Percentiles rank a stretch among this genome's conserved stretches.
Conservation (phyloP, 495 filamentous ascomycete genomes). For the Talaromyces stipitatus region DNA sequence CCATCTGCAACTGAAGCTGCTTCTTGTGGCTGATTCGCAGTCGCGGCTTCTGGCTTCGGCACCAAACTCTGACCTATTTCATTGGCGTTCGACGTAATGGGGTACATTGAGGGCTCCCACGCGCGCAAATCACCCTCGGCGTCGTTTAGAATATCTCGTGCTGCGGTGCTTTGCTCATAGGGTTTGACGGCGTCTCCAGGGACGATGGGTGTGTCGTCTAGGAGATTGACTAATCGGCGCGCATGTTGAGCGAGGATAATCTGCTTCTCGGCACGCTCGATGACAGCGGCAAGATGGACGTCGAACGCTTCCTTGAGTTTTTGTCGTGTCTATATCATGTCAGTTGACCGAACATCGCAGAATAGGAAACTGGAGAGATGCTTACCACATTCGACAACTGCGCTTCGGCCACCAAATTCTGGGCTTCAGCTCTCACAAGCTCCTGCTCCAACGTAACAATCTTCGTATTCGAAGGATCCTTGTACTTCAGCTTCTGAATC, state of each 20-base stretch:
- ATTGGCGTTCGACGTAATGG: constrained; percentile 33
- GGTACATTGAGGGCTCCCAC: constrained; percentile 59
- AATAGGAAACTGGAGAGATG: constrained; percentile 6
- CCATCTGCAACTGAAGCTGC: neutral
- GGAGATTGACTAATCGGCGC: constrained; percentile 70
- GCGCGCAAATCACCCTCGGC: constrained; percentile 78
- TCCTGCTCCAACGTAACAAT: constrained; percentile 87
- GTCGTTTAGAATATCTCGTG: constrained; percentile 82
- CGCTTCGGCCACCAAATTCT: constrained; percentile 91
- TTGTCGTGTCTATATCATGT: constrained; percentile 59
- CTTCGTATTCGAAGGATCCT: constrained; percentile 72
- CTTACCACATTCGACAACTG: constrained; percentile 88
- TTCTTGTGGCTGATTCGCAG: neutral
- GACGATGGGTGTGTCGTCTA: constrained; percentile 88
- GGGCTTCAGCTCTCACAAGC: constrained; percentile 88
- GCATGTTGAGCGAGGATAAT: constrained; percentile 86
- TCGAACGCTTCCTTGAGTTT: constrained; percentile 94
- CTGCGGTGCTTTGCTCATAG: constrained; percentile 56
- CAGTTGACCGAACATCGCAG: neutral
- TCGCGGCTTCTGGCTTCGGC: constrained; percentile 6
- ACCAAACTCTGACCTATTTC: constrained; percentile 16
- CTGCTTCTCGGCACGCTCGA: constrained; percentile 95
- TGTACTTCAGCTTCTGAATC: constrained; percentile 79
- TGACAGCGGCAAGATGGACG: constrained; percentile 73
- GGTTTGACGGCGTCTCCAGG: constrained; percentile 67